phyloP scores from a whole-genome alignment of 2,329 filamentous ascomycete genomes.

The Aschersonia sp. region DNA sequence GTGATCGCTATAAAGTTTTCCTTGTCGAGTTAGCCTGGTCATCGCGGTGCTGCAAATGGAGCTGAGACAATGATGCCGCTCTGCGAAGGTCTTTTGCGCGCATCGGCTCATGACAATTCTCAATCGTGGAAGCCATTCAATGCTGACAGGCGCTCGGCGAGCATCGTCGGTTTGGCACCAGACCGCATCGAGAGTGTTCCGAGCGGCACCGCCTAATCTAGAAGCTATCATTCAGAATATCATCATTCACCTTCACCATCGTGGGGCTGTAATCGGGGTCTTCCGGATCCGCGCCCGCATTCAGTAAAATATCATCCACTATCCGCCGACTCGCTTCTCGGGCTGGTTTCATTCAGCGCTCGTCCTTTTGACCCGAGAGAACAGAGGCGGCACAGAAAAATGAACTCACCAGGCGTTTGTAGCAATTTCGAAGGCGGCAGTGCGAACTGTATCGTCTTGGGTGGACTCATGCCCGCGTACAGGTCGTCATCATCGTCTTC shows the following conservation, averaged over 20 bases:
- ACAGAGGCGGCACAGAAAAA: background rate
- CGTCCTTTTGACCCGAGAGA: background rate
- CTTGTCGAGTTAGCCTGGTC: no score
- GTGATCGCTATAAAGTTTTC: no score
- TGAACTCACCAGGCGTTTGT: slow-evolving; percentile 58
- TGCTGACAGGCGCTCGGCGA: no score
- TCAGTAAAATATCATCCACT: slow-evolving; percentile 64
- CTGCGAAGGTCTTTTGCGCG: no score
- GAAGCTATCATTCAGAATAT: slow-evolving; percentile 49
- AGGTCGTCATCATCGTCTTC: slow-evolving; percentile 45
- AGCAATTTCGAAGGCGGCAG: slow-evolving; percentile 62
- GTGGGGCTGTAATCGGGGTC: slow-evolving; percentile 44
- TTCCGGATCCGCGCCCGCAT: slow-evolving; percentile 50
- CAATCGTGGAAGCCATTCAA: no score
- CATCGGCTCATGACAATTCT: no score
- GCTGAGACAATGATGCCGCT: no score
- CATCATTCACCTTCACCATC: slow-evolving; percentile 49
- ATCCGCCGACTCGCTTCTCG: slow-evolving; percentile 70
- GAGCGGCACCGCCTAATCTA: slow-evolving; percentile 13
- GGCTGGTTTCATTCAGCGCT: slow-evolving; percentile 27
- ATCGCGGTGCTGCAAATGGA: no score
- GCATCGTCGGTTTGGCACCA: background rate
- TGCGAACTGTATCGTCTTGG: slow-evolving; percentile 84
- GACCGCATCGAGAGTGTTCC: background rate
- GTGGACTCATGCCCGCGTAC: slow-evolving; percentile 68